Evolutionary conservation across 345 rosid species (phyloP), one percentile per base, ranked within the genome.

Genomic region (Acer campestre): DNA sequence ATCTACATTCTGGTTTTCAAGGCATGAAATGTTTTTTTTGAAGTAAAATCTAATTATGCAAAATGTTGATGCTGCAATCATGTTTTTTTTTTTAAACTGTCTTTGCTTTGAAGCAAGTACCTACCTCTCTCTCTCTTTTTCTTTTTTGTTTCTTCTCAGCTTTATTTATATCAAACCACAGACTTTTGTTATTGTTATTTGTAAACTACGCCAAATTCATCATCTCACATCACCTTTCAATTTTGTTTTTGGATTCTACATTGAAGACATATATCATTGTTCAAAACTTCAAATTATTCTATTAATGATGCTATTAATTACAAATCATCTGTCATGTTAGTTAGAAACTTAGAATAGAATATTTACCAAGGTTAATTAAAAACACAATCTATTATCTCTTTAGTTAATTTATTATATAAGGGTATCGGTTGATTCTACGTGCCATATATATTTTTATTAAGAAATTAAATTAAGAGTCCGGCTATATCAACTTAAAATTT

Each of bases 171-270:
- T 31, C 38, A 3, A 3, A 31, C 38, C 25, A 42, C 55, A 10
- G 46, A 59, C 66, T 70, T 76, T 75, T 83, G 38, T 35, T 35
- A 35, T 75, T 9, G 1, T 56, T n/a, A 25, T 59, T 59, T 83
- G 78, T 55, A 40, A 55, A 61, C 63, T 29, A 84, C 55, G 79
- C 80, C 40, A 74, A 82, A 72, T 63, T 10, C 82, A 70, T 80
- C 70, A 6, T 46, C 61, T 75, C 42, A n/a, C 69, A 16, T 71
- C 75, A 20, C 49, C 40, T 1, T 14, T 11, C 13, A 2, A 49
- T 58, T 71, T 22, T 75, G 61, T 46, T 67, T 10, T 20, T 7
- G 25, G 71, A 59, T 59, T n/a, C 23, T 22, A 59, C 25, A 59
- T 53, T 53, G 31, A 63, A 23, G 38, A 5, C 49, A 35, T 35